These are phyloP conservation scores for Imleria badia DNA, from an alignment of 768 basidiomycete species.

Conservation along the genomic window DNA sequence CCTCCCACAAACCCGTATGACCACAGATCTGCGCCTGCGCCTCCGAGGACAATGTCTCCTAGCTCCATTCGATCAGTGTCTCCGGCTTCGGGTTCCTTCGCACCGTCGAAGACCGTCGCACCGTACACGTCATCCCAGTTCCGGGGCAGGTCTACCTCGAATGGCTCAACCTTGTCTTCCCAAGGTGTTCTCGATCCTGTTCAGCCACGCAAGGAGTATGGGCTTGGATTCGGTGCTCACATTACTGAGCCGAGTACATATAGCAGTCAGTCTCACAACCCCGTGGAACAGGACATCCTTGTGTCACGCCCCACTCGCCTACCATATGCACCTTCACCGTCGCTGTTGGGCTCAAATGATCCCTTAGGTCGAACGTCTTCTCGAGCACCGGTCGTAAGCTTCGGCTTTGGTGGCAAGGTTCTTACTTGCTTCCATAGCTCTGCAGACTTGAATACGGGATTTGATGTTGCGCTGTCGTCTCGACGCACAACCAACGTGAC, in stretches of 20 bases:
- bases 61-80: slow-evolving; percentile 22
- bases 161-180: slow-evolving; percentile 41
- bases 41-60: slow-evolving; percentile 34
- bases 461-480: slow-evolving; percentile 74
- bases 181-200: slow-evolving; percentile 18
- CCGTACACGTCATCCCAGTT: slow-evolving; percentile 16
- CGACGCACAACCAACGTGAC: slow-evolving; percentile 68
- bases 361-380: slow-evolving; percentile 72
- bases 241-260: slow-evolving; percentile 19
- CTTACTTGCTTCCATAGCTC: slow-evolving; percentile 85
- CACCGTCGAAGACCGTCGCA: slow-evolving; percentile 28
- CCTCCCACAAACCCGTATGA: slow-evolving; percentile 21
- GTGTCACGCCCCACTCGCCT: slow-evolving; percentile 40
- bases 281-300: slow-evolving; percentile 27
- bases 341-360: slow-evolving; percentile 78
- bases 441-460: slow-evolving; percentile 63
- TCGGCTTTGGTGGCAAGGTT: slow-evolving; percentile 92
- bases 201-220: slow-evolving; percentile 29
- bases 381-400: slow-evolving; percentile 77
- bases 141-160: slow-evolving; percentile 46
- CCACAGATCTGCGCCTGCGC: slow-evolving; percentile 13
- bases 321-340: slow-evolving; percentile 83
- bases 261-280: slow-evolving; percentile 14
- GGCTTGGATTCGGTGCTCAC: slow-evolving; percentile 22
- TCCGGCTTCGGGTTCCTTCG: slow-evolving; percentile 37